Conservation (phyloP, 345 rosid genomes). For the Trapa bicornis region DNA sequence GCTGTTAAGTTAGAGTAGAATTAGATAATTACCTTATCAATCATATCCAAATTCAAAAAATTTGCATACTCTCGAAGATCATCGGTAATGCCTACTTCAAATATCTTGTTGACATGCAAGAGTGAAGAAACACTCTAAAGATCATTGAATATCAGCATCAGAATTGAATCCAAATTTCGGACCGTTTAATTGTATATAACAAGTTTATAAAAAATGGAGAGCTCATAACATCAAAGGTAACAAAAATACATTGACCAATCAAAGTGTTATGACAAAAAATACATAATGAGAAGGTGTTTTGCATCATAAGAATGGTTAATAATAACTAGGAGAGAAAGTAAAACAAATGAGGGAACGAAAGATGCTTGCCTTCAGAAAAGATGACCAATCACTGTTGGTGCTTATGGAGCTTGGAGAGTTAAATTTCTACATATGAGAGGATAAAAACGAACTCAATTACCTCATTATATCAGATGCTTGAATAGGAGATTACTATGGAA, state of each 20-base stretch:
- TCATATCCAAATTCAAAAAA: conserved; percentile 49
- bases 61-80: conserved; percentile 53
- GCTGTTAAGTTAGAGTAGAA: conserved; percentile 3
- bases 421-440: conserved; percentile 52
- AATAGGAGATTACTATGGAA: background rate
- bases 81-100: conserved; percentile 75
- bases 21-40: conserved; percentile 49
- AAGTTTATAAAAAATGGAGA: background rate
- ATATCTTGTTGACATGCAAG: conserved; percentile 70
- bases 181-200: background rate
- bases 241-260: background rate
- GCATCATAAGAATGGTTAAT: background rate
- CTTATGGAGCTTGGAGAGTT: conserved; percentile 74
- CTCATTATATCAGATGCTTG: background rate
- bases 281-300: background rate
- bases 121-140: conserved; percentile 68
- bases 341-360: conserved; percentile 6
- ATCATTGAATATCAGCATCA: background rate
- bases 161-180: background rate
- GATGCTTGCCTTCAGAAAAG: conserved; percentile 65
- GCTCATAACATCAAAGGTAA: background rate
- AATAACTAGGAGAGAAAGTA: background rate
- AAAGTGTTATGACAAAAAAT: background rate
- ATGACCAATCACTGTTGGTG: conserved; percentile 69
- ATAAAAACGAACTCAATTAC: conserved; percentile 5